Evolutionary conservation across 2,329 filamentous ascomycete species (phyloP), one percentile per base, ranked within the genome.

Genomic region (Pseudopyricularia javanii): DNA sequence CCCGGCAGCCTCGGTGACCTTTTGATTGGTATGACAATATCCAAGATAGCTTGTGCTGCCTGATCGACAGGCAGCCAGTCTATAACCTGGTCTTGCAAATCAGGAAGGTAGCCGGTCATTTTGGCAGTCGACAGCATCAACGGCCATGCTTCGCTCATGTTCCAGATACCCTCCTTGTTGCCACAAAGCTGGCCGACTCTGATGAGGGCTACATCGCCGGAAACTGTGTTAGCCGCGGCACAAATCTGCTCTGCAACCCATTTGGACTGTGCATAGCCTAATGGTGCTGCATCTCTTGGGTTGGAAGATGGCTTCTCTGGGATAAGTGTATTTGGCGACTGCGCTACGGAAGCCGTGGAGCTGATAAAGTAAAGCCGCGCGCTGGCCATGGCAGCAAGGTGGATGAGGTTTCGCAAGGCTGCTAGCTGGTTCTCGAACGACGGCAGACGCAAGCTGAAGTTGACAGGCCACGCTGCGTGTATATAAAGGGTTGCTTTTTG

Each of bases 401-500:
- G 3, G 17, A 45, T 14, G 9, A 45, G 22, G 24, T 28, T 45
- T 1, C 15, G 8, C 22, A 45, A 15, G 17, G 40, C 40, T 15
- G 22, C 20, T 24, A 45, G 40, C 12, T 45, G 40, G 20, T 2
- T 45, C 54, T 70, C 68, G 58, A 77, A 74, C 54, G 67, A 71
- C n/a, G 63, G 59, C 0, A 74, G 65, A 0, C 67, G 65, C 53
- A 76, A 65, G 56, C 73, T 73, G 66, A 77, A 77, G 58, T 76
- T 75, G 11, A 77, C 74, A 1, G 71, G 67, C 73, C 74, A 75
- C 1, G 74, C 72, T 34, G 66, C 64, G 62, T 76, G 72, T 51
- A 76, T 68, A 50, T 74, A 64, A 22, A 64, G 57, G 0, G 71
- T 74, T 26, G 40, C 40, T n/a, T 26, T 20, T 26, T 24, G 12